Evolutionary conservation across 2,329 filamentous ascomycete genomes (phyloP).

Genomic region (Cyclaneusma minus): DNA sequence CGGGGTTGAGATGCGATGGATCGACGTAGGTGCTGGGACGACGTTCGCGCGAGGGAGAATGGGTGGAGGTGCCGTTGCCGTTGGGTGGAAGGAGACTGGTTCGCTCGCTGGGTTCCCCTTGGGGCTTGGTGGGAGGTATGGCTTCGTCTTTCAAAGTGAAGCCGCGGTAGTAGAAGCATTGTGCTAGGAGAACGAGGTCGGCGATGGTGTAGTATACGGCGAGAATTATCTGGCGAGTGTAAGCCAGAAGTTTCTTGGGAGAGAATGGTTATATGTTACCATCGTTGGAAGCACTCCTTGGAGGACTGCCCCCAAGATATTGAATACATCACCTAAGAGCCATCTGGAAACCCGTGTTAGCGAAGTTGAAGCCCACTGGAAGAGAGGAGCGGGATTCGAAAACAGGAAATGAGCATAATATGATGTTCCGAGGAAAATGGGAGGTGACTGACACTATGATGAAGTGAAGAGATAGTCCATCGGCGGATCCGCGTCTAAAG

Average conservation of each 20-base stretch:
- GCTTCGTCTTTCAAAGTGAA: slow-evolving; percentile 51
- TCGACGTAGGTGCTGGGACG: slow-evolving; percentile 44
- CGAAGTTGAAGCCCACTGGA: too few species aligned
- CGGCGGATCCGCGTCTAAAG: slow-evolving; percentile 69
- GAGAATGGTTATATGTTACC: slow-evolving; percentile 25
- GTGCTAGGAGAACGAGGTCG: slow-evolving; percentile 71
- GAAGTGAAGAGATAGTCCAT: slow-evolving; percentile 82
- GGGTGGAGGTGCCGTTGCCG: slow-evolving; percentile 12
- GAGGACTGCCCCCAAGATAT: slow-evolving; percentile 80
- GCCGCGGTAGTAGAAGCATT: slow-evolving; percentile 93
- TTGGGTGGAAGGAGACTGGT: slow-evolving; percentile 30
- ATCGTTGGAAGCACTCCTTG: slow-evolving; percentile 91
- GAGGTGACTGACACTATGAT: too few species aligned
- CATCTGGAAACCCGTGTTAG: too few species aligned
- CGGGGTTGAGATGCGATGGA: slow-evolving; percentile 59
- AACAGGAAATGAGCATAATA: too few species aligned
- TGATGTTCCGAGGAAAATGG: too few species aligned
- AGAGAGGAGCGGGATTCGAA: too few species aligned
- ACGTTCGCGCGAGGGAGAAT: slow-evolving; percentile 28
- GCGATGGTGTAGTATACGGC: slow-evolving; percentile 88
- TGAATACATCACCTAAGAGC: slow-evolving; percentile 90
- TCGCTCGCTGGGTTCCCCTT: slow-evolving; percentile 30
- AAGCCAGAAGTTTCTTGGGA: slow-evolving; percentile 5
- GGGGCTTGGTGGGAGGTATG: slow-evolving; percentile 24
- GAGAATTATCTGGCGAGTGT: slow-evolving; percentile 50